Evolutionary conservation across 1,139 yeast genomes (phyloP).

Genomic region (Pneumocystis oryctolagi): DNA sequence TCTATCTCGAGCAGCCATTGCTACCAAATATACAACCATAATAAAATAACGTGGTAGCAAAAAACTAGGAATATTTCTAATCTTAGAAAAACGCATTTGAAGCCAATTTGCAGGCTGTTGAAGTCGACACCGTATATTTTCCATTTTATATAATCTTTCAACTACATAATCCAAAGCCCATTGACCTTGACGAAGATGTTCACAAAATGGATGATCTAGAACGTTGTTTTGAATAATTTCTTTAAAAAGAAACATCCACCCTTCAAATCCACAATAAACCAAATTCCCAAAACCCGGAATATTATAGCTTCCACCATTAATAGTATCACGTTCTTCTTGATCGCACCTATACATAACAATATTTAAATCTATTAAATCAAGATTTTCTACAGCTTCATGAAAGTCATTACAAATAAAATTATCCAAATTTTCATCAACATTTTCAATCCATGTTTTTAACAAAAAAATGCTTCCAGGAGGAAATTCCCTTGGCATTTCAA

Average conservation of each 20-base stretch:
- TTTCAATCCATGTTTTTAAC: conserved; percentile 43
- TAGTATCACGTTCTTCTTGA: conserved; percentile 72
- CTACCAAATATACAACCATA: conserved; percentile 60
- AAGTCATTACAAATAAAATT: conserved; percentile 58
- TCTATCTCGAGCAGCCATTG: conserved; percentile 59
- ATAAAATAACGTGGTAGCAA: conserved; percentile 80
- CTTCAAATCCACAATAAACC: conserved; percentile 82
- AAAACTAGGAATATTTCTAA: conserved; percentile 58
- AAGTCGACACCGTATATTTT: conserved; percentile 30
- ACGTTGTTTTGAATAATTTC: conserved; percentile 53
- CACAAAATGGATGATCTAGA: conserved; percentile 68
- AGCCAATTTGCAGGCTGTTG: conserved; percentile 52
- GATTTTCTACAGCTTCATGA: conserved; percentile 46
- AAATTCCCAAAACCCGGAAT: conserved; percentile 62
- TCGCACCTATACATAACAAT: conserved; percentile 64
- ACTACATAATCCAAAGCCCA: conserved; percentile 82
- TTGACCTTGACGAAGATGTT: conserved; percentile 62
- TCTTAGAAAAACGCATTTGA: conserved; percentile 44
- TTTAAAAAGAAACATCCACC: conserved; percentile 66
- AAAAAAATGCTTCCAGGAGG: conserved; percentile 88
- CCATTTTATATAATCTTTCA: conserved; percentile 46
- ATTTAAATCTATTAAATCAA: conserved; percentile 58
- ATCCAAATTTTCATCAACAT: conserved; percentile 49
- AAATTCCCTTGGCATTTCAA: conserved; percentile 45
- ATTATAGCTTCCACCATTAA: conserved; percentile 54